Evolutionary conservation across 768 basidiomycete species (phyloP).

Genomic region (Russula virescens): DNA sequence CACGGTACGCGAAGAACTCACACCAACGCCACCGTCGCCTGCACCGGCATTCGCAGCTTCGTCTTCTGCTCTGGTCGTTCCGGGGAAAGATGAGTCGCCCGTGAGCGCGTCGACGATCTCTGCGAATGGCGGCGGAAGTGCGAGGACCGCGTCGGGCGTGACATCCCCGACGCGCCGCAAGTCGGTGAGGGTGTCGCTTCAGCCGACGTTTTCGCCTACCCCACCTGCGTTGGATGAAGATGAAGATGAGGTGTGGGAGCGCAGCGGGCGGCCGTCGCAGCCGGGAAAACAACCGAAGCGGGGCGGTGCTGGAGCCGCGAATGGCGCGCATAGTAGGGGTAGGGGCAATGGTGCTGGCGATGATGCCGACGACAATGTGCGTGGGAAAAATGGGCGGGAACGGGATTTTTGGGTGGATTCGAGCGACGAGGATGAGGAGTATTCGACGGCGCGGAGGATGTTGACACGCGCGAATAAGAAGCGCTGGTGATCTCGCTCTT

Average conservation of each 20-base stretch:
- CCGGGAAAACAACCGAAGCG: conserved; percentile 5
- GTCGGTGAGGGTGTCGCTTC: conserved; percentile 72
- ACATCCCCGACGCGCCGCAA: conserved; percentile 40
- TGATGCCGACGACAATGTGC: conserved; percentile 24
- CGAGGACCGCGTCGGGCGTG: not conserved
- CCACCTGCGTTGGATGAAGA: conserved; percentile 59
- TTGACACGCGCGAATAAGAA: conserved; percentile 43
- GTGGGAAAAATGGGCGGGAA: conserved; percentile 17
- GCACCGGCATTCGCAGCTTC: not conserved
- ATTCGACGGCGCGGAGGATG: conserved; percentile 50
- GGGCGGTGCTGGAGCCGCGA: conserved; percentile 1
- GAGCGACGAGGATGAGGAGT: conserved; percentile 66
- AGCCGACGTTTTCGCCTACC: conserved; percentile 69
- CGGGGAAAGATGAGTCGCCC: conserved; percentile 29
- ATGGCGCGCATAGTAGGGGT: not conserved
- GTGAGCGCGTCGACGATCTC: conserved; percentile 27
- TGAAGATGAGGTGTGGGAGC: conserved; percentile 25
- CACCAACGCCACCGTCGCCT: not conserved
- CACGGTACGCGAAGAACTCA: conserved; percentile 46
- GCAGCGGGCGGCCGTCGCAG: conserved; percentile 14
- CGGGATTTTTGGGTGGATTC: conserved; percentile 66
- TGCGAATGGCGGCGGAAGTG: not conserved
- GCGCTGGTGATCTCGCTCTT: conserved; percentile 27
- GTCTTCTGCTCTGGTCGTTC: conserved; percentile 11
- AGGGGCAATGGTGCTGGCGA: conserved; percentile 21